A percentile compares a stretch with the other conserved stretches of the same genome.
phyloP scores from a whole-genome alignment of 306 rosid species.

The Ormosia semicastrata region DNA sequence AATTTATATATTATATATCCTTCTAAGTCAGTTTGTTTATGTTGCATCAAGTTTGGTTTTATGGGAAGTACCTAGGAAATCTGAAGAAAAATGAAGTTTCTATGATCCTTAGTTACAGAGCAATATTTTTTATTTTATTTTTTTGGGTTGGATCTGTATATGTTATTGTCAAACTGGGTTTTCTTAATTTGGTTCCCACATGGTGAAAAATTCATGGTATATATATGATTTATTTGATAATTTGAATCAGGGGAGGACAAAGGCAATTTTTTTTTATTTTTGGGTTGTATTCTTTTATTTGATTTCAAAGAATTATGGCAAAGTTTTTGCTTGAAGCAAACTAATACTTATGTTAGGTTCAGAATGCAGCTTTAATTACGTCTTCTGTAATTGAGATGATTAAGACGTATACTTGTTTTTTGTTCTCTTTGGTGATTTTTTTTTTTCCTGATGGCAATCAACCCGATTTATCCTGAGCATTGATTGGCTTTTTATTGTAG shows the following conservation, averaged over 20 bases:
- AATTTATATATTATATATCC: too few species aligned
- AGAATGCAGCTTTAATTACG: background rate
- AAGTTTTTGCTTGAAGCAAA: background rate
- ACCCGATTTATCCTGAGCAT: background rate
- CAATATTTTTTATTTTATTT: background rate
- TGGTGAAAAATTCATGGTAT: background rate
- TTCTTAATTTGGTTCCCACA: background rate
- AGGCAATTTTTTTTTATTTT: background rate
- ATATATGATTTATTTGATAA: background rate
- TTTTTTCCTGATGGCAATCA: slow-evolving; percentile 3
- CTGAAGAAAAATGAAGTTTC: background rate
- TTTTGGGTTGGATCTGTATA: background rate
- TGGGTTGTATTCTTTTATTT: background rate
- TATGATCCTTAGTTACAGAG: background rate
- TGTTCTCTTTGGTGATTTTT: background rate
- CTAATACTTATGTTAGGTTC: background rate
- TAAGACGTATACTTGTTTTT: background rate
- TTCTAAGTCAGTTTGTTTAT: too few species aligned
- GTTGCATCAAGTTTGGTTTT: too few species aligned
- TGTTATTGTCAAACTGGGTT: background rate
- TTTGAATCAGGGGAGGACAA: background rate
- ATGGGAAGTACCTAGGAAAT: too few species aligned
- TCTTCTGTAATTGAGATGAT: background rate
- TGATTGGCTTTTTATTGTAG: slow-evolving; percentile 5
- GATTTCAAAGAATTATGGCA: background rate